Base-by-base conservation (phyloP, 257 asterid species). In the Mentha longifolia region DNA sequence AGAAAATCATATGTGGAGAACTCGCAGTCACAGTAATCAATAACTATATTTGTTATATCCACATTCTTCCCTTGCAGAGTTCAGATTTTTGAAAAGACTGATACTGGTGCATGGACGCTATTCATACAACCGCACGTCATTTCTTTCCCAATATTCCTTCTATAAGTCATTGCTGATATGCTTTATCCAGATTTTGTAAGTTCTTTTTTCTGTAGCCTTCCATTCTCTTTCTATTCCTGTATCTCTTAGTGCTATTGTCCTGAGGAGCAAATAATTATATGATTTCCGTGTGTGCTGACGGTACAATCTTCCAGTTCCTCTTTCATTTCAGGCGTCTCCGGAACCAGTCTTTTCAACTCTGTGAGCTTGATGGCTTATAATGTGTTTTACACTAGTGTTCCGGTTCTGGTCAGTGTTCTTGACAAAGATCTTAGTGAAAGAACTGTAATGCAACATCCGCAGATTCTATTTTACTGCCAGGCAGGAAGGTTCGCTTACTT, bases 101-200 rank as follows among this genome's bases (percentile, higher is more conserved):
- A 91, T 95, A 86, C 98, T 95, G 81, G 97, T 95, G 67, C 99
- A 95, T 30, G 99, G 99, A 39, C 96, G 98, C 60, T 92, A 95
- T 83, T 95, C 99, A 69, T 95, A 95, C 78, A 95, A 95, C 76
- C 93, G 99, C 68, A 95, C 99, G 14, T 92, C 99, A 25, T 95
- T 95, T 83, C 96, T 95, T 75, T 91, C 98, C 77, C 99, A 95
- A 67, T 95, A 95, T 83, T 95, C 96, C 66, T 95, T 95, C 87
- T 95, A 95, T 71, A 95, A 95, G 85, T 95, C 99, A 66, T 78
- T 95, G 76, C 86, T 95, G 35, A 86, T 95, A 75, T 95, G 99
- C 79, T 95, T 95, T 71, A 95, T 92, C 83, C 99, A 95, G 81
- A 95, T 95, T 76, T 92, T 95, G 99, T 95, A 83, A 88, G 99